Conservation (phyloP, 768 basidiomycete species). For the Serpula lacrymans region DNA sequence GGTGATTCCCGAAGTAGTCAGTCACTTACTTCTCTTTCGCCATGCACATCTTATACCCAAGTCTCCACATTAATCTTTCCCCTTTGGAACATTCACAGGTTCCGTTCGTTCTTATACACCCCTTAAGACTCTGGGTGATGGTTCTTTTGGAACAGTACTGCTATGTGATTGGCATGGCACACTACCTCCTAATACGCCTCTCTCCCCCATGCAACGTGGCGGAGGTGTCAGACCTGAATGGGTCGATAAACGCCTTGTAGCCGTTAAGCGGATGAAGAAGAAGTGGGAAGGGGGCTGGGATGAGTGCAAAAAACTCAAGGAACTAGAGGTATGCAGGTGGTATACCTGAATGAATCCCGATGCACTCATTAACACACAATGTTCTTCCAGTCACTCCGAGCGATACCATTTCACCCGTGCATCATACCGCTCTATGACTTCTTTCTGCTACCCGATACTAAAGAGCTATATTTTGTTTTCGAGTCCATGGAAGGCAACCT, state of each 20-base stretch:
- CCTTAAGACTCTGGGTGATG: conserved; percentile 95
- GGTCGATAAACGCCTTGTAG: conserved; percentile 90
- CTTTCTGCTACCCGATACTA: conserved; percentile 92
- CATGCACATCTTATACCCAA: neutral
- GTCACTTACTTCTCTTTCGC: conserved; percentile 27
- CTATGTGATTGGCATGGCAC: conserved; percentile 99
- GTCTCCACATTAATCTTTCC: conserved; percentile 11
- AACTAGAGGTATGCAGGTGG: conserved; percentile 86
- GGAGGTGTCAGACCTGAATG: conserved; percentile 92
- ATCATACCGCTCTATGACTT: conserved; percentile 99
- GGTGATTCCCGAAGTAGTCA: conserved; percentile 69
- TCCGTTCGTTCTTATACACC: conserved; percentile 89
- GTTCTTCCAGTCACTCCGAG: conserved; percentile 74
- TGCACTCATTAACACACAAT: conserved; percentile 13
- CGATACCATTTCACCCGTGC: conserved; percentile 92
- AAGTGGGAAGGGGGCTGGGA: conserved; percentile 98
- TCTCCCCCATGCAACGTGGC: conserved; percentile 95
- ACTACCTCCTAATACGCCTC: conserved; percentile 83
- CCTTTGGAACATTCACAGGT: conserved; percentile 39
- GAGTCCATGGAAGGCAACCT: conserved; percentile 99
- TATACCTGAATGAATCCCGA: too few species aligned
- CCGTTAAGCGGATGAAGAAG: conserved; percentile 98
- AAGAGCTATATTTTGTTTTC: conserved; percentile 98
- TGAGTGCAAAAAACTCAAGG: conserved; percentile 92
- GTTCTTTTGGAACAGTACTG: conserved; percentile 98